Conservation (phyloP, 768 basidiomycete genomes). For the Tulasnella sp. region DNA sequence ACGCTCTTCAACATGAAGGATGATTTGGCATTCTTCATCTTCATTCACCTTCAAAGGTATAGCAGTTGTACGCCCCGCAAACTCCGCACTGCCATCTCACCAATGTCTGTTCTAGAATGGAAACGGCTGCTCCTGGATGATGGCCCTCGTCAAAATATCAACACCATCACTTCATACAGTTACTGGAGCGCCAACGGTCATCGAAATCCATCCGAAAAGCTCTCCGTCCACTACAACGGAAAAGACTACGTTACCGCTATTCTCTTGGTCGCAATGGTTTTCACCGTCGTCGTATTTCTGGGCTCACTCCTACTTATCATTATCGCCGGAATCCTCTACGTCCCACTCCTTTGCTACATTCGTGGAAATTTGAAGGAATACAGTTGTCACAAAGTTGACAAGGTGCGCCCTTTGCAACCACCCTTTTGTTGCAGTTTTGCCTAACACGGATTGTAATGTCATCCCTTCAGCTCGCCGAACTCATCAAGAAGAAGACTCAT, state of each 20-base stretch:
- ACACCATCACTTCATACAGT: constrained; percentile 90
- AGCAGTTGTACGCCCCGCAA: constrained; percentile 36
- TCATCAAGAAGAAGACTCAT: constrained; percentile 84
- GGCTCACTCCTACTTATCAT: constrained; percentile 73
- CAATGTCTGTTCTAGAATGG: constrained; percentile 42
- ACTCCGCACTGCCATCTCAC: neutral
- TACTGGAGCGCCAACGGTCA: constrained; percentile 52
- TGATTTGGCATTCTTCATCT: constrained; percentile 97
- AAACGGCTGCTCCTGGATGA: constrained; percentile 84
- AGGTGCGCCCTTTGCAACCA: constrained; percentile 41
- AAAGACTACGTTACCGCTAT: constrained; percentile 68
- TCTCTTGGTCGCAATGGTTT: constrained; percentile 76
- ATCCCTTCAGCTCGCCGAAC: constrained; percentile 56
- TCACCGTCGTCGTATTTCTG: constrained; percentile 78
- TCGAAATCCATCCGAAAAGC: constrained; percentile 47
- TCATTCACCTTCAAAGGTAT: constrained; percentile 98
- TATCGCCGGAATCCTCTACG: constrained; percentile 73
- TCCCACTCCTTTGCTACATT: constrained; percentile 91
- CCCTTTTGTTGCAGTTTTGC: neutral
- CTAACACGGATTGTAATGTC: neutral
- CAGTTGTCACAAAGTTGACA: constrained; percentile 97
- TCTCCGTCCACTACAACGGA: constrained; percentile 66
- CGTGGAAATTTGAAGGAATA: constrained; percentile 99
- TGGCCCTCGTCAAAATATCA: constrained; percentile 94
- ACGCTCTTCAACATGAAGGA: constrained; percentile 96